These are phyloP conservation scores for Paracorniculantispora psalliotae DNA, from an alignment of 2,329 filamentous ascomycete species.

Conservation along the genomic window DNA sequence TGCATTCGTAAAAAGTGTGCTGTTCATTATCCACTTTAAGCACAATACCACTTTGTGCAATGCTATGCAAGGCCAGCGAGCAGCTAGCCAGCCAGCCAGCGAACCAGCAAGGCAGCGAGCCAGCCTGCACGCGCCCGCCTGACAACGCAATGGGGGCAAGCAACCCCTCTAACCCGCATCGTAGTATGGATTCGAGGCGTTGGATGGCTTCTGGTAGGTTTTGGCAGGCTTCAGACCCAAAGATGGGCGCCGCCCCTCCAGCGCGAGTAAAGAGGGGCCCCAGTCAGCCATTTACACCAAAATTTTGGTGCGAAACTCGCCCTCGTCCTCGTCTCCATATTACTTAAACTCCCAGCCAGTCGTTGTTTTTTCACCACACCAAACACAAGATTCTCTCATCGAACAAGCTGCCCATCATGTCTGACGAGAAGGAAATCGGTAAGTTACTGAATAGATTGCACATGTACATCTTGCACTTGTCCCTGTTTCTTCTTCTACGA, in stretches of 20 bases:
- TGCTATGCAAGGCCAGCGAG: background rate
- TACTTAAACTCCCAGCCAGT: slow-evolving; percentile 15
- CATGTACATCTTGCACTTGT: background rate
- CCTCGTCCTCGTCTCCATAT: slow-evolving; percentile 11
- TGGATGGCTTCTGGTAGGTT: background rate
- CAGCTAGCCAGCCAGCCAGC: too few species aligned
- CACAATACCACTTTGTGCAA: background rate
- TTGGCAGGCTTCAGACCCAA: background rate
- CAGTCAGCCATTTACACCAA: slow-evolving; percentile 7
- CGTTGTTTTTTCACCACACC: slow-evolving; percentile 16
- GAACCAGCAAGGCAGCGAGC: too few species aligned
- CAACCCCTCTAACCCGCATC: slow-evolving; percentile 5
- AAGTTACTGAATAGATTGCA: slow-evolving; percentile 25
- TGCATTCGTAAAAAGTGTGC: background rate
- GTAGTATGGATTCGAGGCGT: background rate
- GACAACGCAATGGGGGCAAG: background rate
- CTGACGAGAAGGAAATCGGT: slow-evolving; percentile 43
- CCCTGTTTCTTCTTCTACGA: background rate
- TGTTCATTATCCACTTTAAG: background rate
- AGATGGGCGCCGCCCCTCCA: too few species aligned
- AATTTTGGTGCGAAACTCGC: slow-evolving; percentile 4
- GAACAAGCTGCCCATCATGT: slow-evolving; percentile 34
- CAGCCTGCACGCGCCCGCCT: background rate
- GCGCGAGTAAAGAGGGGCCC: too few species aligned
- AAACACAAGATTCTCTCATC: slow-evolving; percentile 14